A percentile compares a stretch with the other conserved stretches of the same genome.
These are phyloP conservation scores for Fusarium fujikuroi DNA, from an alignment of 2,329 filamentous ascomycete species.

Conservation along the genomic window DNA sequence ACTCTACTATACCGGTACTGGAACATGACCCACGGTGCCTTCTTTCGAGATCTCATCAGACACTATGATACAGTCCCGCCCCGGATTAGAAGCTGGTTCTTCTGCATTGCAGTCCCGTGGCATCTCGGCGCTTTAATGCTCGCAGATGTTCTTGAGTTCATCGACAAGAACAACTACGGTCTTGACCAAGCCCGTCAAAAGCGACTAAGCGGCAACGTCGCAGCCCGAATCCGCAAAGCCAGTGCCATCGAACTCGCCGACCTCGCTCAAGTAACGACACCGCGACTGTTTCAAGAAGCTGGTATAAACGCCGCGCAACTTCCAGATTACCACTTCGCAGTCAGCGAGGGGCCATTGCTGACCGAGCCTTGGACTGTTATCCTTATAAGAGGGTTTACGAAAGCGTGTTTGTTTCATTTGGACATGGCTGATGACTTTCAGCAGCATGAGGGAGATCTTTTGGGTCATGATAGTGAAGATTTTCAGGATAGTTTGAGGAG, in stretches of 20 bases:
- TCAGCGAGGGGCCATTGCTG: rapidly evolving
- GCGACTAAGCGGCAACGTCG: not conserved
- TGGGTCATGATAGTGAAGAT: not conserved
- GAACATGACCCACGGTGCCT: not conserved
- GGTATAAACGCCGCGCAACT: not conserved
- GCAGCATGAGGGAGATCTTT: not conserved
- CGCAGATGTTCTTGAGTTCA: not conserved
- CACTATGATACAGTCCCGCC: not conserved
- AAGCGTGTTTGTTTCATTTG: not conserved
- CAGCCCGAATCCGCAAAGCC: not conserved
- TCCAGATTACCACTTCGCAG: not conserved
- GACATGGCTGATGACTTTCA: not conserved
- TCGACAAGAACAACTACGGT: not conserved
- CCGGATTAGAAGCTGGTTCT: not conserved
- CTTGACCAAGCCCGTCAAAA: not conserved
- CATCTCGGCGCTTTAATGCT: not conserved
- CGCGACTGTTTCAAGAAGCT: rapidly evolving
- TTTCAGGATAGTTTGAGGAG: not conserved
- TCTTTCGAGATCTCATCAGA: not conserved
- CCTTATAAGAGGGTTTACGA: not conserved
- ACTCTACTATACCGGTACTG: not conserved
- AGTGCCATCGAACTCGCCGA: not conserved
- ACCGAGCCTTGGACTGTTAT: not conserved
- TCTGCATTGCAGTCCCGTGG: not conserved
- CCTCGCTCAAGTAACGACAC: not conserved